A percentile compares a stretch with the other conserved stretches of the same genome.
These are phyloP conservation scores for Nosema muscidifuracis DNA, from an alignment of 371 early-diverging fungal genomes.

Conservation along the genomic window DNA sequence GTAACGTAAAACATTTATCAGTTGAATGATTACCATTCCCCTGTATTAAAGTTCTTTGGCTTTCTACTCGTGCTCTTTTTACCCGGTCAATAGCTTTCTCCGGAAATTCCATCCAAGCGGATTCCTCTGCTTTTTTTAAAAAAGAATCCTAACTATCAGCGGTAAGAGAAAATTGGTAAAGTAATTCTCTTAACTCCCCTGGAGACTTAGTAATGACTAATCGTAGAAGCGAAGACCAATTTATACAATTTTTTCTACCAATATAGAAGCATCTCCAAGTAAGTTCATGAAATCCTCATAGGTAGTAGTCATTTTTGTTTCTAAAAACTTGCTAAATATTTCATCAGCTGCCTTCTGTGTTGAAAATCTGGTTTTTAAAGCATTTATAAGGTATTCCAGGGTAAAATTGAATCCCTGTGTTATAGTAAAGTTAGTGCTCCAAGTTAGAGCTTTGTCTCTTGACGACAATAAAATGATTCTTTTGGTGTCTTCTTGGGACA, in stretches of 20 bases:
- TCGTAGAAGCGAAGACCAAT: neutral
- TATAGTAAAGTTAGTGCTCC: too few species aligned
- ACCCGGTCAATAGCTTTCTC: neutral
- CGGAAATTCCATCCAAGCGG: conserved; percentile 8
- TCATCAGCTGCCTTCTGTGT: neutral
- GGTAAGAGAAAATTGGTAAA: neutral
- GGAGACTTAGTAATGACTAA: neutral
- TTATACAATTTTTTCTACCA: neutral
- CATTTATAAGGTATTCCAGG: neutral
- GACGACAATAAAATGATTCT: too few species aligned
- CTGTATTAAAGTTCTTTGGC: too few species aligned
- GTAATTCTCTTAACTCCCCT: neutral
- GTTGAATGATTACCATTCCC: too few species aligned
- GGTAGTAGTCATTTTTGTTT: neutral
- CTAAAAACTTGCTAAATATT: neutral
- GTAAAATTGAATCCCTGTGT: too few species aligned
- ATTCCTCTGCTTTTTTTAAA: conserved; percentile 5
- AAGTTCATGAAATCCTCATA: neutral
- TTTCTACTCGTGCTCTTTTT: too few species aligned
- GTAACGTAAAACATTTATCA: too few species aligned
- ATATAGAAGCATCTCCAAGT: neutral
- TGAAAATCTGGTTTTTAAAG: neutral
- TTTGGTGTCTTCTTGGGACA: too few species aligned
- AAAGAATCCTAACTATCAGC: neutral
- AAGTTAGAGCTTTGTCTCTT: too few species aligned